Conservation (phyloP, 306 rosid species). For the Urtica urens region DNA sequence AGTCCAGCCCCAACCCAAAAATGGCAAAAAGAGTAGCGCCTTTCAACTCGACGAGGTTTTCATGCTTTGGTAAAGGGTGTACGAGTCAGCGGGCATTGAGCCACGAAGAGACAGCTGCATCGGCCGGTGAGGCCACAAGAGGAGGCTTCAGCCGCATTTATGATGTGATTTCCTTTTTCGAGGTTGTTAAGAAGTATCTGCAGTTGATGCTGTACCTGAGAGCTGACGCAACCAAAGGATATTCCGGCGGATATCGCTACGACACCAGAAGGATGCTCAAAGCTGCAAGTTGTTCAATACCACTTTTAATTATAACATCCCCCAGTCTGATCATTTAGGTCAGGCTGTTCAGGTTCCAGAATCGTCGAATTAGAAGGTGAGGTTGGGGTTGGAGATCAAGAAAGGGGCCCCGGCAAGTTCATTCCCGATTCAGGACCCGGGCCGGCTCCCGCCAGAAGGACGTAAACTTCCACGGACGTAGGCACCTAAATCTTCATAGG, state of each 20-base stretch:
- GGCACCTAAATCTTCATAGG: slow-evolving; percentile 71
- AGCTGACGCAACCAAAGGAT: slow-evolving; percentile 76
- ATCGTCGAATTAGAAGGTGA: slow-evolving; percentile 50
- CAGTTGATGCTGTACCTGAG: slow-evolving; percentile 83
- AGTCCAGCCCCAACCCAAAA: slow-evolving; percentile 47
- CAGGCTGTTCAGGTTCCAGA: slow-evolving; percentile 47
- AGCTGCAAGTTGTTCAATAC: slow-evolving; percentile 51
- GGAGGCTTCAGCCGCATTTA: slow-evolving; percentile 65
- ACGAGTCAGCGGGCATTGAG: slow-evolving; percentile 63
- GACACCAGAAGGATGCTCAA: slow-evolving; percentile 79
- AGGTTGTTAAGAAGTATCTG: slow-evolving; percentile 57
- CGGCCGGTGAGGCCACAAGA: slow-evolving; percentile 22
- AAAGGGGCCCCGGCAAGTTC: too few species aligned
- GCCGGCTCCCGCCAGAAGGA: slow-evolving; percentile 48
- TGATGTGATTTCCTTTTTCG: slow-evolving; percentile 55
- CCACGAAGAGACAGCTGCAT: slow-evolving; percentile 35
- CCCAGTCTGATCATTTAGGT: too few species aligned
- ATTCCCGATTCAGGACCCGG: slow-evolving; percentile 46
- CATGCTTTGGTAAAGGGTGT: slow-evolving; percentile 70
- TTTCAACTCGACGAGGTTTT: slow-evolving; percentile 45
- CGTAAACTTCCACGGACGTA: slow-evolving; percentile 60
- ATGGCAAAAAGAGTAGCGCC: slow-evolving; percentile 46
- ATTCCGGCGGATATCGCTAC: slow-evolving; percentile 82
- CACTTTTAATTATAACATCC: too few species aligned
- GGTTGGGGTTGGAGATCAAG: slow-evolving; percentile 34